phyloP scores from a whole-genome alignment of 2,329 filamentous ascomycete species.

The Mycocentrospora acerina region DNA sequence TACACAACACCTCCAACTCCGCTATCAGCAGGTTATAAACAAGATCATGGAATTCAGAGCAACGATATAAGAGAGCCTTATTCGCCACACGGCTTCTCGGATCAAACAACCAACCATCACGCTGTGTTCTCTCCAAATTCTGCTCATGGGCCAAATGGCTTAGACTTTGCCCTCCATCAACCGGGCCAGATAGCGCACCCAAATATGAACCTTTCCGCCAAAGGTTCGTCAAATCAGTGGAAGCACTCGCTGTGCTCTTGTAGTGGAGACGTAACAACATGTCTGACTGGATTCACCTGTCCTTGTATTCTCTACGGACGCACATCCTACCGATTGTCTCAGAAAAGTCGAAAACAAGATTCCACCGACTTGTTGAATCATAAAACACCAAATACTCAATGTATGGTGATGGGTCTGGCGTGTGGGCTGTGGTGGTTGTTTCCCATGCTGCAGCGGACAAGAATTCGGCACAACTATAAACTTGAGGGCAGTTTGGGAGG shows the following conservation, averaged over 20 bases:
- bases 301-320: constrained; percentile 49
- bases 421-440: constrained; percentile 44
- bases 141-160: constrained; percentile 42
- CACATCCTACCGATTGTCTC: constrained; percentile 46
- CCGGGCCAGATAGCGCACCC: constrained; percentile 46
- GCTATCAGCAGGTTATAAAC: constrained; percentile 25
- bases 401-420: constrained; percentile 39
- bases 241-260: constrained; percentile 37
- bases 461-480: constrained; percentile 48
- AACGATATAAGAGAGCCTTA: constrained; percentile 27
- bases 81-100: constrained; percentile 35
- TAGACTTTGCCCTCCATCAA: constrained; percentile 38
- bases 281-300: constrained; percentile 44
- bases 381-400: constrained; percentile 42
- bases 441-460: constrained; percentile 40
- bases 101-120: constrained; percentile 23
- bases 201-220: constrained; percentile 36
- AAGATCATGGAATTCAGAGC: constrained; percentile 18
- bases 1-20: constrained; percentile 34
- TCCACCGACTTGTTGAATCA: constrained; percentile 44
- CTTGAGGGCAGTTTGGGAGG: constrained; percentile 39
- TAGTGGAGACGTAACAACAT: constrained; percentile 39
- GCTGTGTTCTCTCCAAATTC: constrained; percentile 42
- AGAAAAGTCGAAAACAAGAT: constrained; percentile 41
- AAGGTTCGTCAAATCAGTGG: constrained; percentile 28